Percentiles rank a stretch among this genome's conserved stretches.
Conservation (phyloP, 208 protist genomes). For the Trypanosomatidae sp. region DNA sequence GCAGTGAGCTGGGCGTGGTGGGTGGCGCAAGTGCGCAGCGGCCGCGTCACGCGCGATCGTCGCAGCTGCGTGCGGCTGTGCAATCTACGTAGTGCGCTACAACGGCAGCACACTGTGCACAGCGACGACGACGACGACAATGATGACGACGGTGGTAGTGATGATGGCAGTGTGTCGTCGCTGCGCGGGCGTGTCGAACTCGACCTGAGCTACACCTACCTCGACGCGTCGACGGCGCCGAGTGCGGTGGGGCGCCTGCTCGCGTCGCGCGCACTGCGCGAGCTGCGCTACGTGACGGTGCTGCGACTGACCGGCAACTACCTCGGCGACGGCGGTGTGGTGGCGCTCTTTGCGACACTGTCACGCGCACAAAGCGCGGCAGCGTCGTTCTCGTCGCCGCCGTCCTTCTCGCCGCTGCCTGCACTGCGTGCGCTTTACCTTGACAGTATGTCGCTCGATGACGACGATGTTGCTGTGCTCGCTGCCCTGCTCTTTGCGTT, state of each 20-base stretch:
- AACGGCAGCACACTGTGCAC: too few species aligned
- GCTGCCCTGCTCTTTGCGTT: slow-evolving; percentile 62
- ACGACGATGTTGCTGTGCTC: slow-evolving; percentile 30
- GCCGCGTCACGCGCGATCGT: too few species aligned
- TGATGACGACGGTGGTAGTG: not conserved
- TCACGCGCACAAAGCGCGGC: slow-evolving; percentile 28
- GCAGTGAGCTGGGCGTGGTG: too few species aligned
- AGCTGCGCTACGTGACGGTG: slow-evolving; percentile 60
- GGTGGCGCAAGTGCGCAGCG: too few species aligned
- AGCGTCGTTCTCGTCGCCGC: slow-evolving; percentile 14
- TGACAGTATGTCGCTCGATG: slow-evolving; percentile 74
- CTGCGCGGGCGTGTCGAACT: slow-evolving; percentile 33
- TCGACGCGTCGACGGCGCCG: slow-evolving; percentile 64
- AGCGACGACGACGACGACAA: too few species aligned
- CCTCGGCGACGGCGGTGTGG: slow-evolving; percentile 63
- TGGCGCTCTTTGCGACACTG: slow-evolving; percentile 50
- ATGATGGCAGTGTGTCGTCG: not conserved
- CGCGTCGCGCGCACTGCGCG: slow-evolving; percentile 22
- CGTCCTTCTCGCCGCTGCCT: slow-evolving; percentile 27
- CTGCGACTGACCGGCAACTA: slow-evolving; percentile 75
- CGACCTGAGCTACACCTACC: slow-evolving; percentile 60
- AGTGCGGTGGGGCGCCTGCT: slow-evolving; percentile 54
- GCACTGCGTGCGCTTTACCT: slow-evolving; percentile 60
- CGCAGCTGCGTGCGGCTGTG: too few species aligned
- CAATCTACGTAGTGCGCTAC: too few species aligned